Evolutionary conservation across 352 stramenopile species (phyloP).

Genomic region (Elongisporangium senticosum): DNA sequence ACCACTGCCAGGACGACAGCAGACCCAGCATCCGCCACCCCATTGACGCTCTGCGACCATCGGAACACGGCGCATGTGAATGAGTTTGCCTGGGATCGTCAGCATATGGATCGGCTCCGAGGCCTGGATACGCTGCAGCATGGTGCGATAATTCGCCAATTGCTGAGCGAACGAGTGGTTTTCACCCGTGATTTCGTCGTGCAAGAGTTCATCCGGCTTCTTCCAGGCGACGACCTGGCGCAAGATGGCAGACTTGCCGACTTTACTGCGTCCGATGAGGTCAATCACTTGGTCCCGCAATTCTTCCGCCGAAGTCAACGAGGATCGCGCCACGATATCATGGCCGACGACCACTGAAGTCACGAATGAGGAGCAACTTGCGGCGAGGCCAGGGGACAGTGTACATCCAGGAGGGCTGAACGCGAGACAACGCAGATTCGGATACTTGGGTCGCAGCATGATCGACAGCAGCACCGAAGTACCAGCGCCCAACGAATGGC

Average conservation of each 20-base stretch:
- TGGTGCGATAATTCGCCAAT: constrained; percentile 76
- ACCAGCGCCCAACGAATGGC: constrained; percentile 77
- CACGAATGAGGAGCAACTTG: constrained; percentile 54
- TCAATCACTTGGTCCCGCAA: constrained; percentile 80
- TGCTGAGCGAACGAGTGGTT: constrained; percentile 47
- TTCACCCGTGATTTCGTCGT: constrained; percentile 24
- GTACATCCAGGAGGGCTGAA: constrained; percentile 78
- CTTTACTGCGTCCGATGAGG: constrained; percentile 81
- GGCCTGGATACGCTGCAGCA: constrained; percentile 77
- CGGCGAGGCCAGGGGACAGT: constrained; percentile 62
- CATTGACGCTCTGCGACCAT: constrained; percentile 19
- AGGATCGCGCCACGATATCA: constrained; percentile 81
- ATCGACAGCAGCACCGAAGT: constrained; percentile 71
- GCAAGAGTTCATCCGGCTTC: constrained; percentile 67
- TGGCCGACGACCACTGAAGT: constrained; percentile 77
- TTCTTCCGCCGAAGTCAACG: constrained; percentile 64
- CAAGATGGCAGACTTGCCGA: constrained; percentile 78
- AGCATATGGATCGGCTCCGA: constrained; percentile 77
- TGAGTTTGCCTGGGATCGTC: constrained; percentile 66
- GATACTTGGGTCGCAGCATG: constrained; percentile 75
- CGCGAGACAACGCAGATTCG: constrained; percentile 73
- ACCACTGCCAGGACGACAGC: constrained; percentile 64
- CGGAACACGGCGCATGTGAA: constrained; percentile 57
- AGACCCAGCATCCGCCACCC: constrained; percentile 69
- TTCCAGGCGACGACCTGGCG: constrained; percentile 76